A percentile compares a stretch with the other conserved stretches of the same genome.
These are phyloP conservation scores for Protomyces lactucae-debilis DNA, from an alignment of 1,139 yeast genomes.

Conservation along the genomic window DNA sequence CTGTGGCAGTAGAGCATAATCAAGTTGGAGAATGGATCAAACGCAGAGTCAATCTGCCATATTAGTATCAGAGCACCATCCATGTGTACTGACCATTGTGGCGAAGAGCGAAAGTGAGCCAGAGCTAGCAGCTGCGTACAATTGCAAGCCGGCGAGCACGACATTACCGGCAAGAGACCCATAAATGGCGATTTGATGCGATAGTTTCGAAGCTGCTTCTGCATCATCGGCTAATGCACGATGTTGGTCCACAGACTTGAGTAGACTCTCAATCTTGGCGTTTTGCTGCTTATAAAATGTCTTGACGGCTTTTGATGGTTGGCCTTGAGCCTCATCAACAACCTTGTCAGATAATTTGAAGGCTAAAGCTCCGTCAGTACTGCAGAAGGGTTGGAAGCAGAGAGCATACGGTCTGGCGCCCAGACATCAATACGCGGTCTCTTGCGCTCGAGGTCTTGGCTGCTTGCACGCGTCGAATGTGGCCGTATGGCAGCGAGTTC, in stretches of 20 bases:
- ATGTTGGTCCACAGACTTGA: conserved; percentile 32
- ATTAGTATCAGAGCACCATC: background rate
- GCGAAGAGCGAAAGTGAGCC: conserved; percentile 33
- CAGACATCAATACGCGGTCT: background rate
- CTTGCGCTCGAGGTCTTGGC: background rate
- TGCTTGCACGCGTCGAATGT: conserved; percentile 4
- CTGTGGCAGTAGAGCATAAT: conserved; percentile 29
- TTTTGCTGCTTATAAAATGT: conserved; percentile 31
- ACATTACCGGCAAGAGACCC: conserved; percentile 32
- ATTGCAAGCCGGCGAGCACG: conserved; percentile 30
- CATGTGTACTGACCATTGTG: conserved; percentile 25
- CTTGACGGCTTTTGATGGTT: conserved; percentile 3
- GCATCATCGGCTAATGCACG: conserved; percentile 27
- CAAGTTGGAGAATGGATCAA: conserved; percentile 32
- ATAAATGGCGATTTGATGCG: conserved; percentile 28
- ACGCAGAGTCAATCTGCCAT: conserved; percentile 29
- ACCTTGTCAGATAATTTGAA: conserved; percentile 7
- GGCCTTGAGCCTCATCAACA: conserved; percentile 1
- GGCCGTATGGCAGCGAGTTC: conserved; percentile 20
- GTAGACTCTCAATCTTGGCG: conserved; percentile 30
- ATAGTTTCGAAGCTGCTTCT: conserved; percentile 15
- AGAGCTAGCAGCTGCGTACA: conserved; percentile 32
- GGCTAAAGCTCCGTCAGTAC: conserved; percentile 1
- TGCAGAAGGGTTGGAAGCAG: background rate
- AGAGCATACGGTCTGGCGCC: conserved; percentile 12